Evolutionary conservation across 1,284 basidiomycete species (phyloP), one percentile per base, ranked within the genome.

Genomic region (Cutaneotrichosporon cyanovorans): DNA sequence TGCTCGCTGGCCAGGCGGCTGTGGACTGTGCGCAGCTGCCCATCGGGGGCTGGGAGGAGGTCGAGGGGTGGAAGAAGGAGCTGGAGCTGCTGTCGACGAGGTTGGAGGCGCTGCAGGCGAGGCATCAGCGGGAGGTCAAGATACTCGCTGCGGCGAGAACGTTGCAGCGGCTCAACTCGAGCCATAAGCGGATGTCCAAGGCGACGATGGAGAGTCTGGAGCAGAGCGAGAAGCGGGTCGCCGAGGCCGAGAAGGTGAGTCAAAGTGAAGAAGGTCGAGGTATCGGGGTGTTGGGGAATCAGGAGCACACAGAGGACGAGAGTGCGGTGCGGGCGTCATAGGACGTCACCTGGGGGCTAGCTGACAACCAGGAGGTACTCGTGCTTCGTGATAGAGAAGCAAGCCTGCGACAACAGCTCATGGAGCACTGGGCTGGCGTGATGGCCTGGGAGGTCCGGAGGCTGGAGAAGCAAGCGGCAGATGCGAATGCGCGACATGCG

Each of bases 21-120:
- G 81, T 73, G 20, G 69, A 71, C 59, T 85, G 85, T 59, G 78
- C 84, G 22, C 78, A 78, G 37, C 84, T 80, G 60, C 78, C 83
- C 42, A 81, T 90, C 19, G 75, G 87, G 37, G 79, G 76, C 55
- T 81, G 85, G 46, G 89, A 93, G 58, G 84, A 90, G 59, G 84
- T 90, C n/a, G 89, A 92, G 56, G 84, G 85, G 42, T 78, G 90
- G 58, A 91, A 89, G 75, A 87, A 87, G 80, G 72, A 73, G 50
- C 53, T 73, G 3, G 43, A 57, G 0, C 40, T 71, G 12, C 57
- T 73, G 14, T 57, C 61, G 0, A 66, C 56, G 35, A 58, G 71
- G 19, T 54, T 73, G 15, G 55, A 60, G 9, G 55, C 62, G 2
- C 57, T 68, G 11, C 61, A 68, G n/a, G 53, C 66, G 6, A 55